phyloP scores from a whole-genome alignment of 176 grass and related monocot genomes.

The Poa pratensis region DNA sequence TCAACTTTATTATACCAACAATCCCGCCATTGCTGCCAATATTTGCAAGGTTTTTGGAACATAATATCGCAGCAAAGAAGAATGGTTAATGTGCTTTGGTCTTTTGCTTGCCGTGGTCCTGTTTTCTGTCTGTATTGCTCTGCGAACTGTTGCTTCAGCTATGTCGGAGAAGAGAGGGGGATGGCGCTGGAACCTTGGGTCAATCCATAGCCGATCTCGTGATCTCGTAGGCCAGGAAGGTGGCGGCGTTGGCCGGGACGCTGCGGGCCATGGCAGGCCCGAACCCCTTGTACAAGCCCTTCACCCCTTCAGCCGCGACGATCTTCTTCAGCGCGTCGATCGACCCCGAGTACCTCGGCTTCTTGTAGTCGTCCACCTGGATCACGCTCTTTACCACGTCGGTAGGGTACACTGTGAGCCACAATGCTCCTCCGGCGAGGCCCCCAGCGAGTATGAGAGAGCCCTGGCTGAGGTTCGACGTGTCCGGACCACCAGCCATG shows the following conservation, averaged over 20 bases:
- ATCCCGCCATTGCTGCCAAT: slow-evolving; percentile 32
- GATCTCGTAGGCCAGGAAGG: slow-evolving; percentile 83
- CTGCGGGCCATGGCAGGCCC: slow-evolving; percentile 90
- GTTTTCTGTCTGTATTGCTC: neutral
- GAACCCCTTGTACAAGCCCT: slow-evolving; percentile 90
- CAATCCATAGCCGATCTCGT: slow-evolving; percentile 68
- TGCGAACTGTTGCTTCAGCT: neutral
- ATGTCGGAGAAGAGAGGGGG: slow-evolving; percentile 14
- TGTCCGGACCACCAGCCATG: slow-evolving; percentile 67
- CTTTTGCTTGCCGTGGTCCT: neutral
- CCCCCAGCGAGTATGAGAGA: slow-evolving; percentile 77
- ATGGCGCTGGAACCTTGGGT: neutral
- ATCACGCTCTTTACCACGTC: slow-evolving; percentile 94
- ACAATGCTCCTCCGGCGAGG: slow-evolving; percentile 69
- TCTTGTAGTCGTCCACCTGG: slow-evolving; percentile 93
- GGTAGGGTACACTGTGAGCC: slow-evolving; percentile 74
- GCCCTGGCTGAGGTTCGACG: slow-evolving; percentile 64
- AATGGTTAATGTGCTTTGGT: neutral
- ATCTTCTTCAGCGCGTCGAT: slow-evolving; percentile 79
- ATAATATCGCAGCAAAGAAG: neutral
- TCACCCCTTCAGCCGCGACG: slow-evolving; percentile 69
- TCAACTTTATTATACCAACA: slow-evolving; percentile 37
- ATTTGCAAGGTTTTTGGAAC: slow-evolving; percentile 4
- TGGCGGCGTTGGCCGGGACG: slow-evolving; percentile 79
- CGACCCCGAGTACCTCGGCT: slow-evolving; percentile 75